Conservation (phyloP, 2,329 filamentous ascomycete species). For the Cryphonectria naterciae region DNA sequence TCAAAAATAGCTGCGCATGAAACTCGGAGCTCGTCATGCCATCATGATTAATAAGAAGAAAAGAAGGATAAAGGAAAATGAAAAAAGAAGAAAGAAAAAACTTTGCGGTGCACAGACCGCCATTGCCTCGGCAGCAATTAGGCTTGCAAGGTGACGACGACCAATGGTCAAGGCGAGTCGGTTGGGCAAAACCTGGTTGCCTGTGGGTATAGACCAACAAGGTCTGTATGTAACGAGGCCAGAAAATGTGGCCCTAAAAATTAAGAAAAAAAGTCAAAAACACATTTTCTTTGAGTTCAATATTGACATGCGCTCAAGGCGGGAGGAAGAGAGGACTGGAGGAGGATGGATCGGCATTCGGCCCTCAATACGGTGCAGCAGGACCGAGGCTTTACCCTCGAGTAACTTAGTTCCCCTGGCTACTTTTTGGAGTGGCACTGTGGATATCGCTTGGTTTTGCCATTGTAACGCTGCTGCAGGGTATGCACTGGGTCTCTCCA, state of each 20-base stretch:
- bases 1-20: constrained; percentile 7
- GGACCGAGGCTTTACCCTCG: not conserved
- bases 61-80: not conserved
- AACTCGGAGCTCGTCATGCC: not conserved
- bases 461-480: constrained; percentile 13
- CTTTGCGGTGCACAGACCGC: constrained; percentile 4
- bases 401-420: constrained; percentile 11
- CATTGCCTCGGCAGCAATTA: not conserved
- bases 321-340: not conserved
- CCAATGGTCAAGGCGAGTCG: constrained; percentile 1
- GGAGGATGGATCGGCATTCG: not conserved
- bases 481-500: constrained; percentile 11
- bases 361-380: constrained; percentile 18
- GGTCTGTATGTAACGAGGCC: not conserved
- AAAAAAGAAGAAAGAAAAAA: not conserved
- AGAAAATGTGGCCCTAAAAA: constrained; percentile 9
- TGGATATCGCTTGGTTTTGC: constrained; percentile 10
- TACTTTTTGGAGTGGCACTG: not conserved
- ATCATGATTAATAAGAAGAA: not conserved
- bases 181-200: not conserved
- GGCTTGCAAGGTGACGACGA: not conserved
- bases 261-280: not conserved
- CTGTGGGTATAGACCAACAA: not conserved
- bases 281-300: not conserved
- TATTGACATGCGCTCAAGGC: not conserved